Percentiles rank a stretch among this genome's conserved stretches.
phyloP scores from a whole-genome alignment of 805 yeast genomes.

The Candida lessepsii region DNA sequence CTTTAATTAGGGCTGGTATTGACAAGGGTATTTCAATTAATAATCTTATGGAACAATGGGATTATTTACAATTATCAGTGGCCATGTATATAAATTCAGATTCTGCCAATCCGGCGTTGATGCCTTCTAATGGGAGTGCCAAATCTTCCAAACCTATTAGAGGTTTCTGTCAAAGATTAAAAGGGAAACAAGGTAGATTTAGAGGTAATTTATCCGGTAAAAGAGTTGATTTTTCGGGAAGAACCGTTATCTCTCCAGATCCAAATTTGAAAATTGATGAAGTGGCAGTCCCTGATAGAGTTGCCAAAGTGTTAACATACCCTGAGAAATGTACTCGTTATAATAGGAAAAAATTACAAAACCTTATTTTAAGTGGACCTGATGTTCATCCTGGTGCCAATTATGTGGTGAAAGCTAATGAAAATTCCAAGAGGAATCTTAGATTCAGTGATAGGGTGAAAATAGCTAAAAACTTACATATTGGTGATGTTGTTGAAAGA shows the following conservation, averaged over 20 bases:
- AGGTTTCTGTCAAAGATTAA: slow-evolving; percentile 94
- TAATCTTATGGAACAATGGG: slow-evolving; percentile 99
- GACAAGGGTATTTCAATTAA: slow-evolving; percentile 93
- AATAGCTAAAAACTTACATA: slow-evolving; percentile 69
- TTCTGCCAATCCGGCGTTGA: slow-evolving; percentile 75
- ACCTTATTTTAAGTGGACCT: slow-evolving; percentile 80
- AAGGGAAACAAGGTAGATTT: slow-evolving; percentile 98
- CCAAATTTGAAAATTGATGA: slow-evolving; percentile 94
- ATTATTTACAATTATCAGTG: slow-evolving; percentile 87
- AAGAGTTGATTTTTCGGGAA: slow-evolving; percentile 96
- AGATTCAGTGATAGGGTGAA: slow-evolving; percentile 82
- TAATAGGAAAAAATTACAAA: slow-evolving; percentile 74
- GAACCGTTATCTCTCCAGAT: slow-evolving; percentile 98
- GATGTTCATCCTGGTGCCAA: slow-evolving; percentile 95
- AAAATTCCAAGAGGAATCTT: slow-evolving; percentile 81
- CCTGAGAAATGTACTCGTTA: slow-evolving; percentile 94
- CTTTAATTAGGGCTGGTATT: slow-evolving; percentile 89
- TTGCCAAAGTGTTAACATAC: slow-evolving; percentile 91
- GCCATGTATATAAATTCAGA: slow-evolving; percentile 98
- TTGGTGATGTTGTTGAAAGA: slow-evolving; percentile 94
- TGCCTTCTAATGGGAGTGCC: slow-evolving; percentile 59
- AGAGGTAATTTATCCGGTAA: slow-evolving; percentile 98
- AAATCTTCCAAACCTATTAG: slow-evolving; percentile 77
- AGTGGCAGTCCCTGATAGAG: slow-evolving; percentile 97
- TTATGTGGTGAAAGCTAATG: slow-evolving; percentile 79